Conservation (phyloP, 495 filamentous ascomycete species). For the Aspergillus mulundensis region DNA sequence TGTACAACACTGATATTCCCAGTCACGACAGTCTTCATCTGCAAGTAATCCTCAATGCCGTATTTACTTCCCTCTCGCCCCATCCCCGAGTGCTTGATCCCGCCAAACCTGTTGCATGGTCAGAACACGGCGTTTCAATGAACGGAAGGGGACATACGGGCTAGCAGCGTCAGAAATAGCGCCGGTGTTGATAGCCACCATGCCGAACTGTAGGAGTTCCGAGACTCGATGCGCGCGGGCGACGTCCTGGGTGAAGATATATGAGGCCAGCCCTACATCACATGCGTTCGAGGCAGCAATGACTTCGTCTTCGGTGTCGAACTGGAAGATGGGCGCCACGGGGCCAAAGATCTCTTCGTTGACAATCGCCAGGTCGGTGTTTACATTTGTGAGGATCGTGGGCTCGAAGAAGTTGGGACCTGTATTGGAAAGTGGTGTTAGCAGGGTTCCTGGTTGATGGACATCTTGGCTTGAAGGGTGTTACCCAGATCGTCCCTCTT, state of each 20-base stretch:
- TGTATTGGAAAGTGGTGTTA: too few relatives aligned
- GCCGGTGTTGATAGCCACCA: conserved; percentile 35
- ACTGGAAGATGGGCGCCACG: conserved; percentile 21
- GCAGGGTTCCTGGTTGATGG: conserved; percentile 47
- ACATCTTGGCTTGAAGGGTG: too few relatives aligned
- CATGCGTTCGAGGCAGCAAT: conserved; percentile 24
- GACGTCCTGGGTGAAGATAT: conserved; percentile 28
- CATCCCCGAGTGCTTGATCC: neutral
- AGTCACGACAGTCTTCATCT: neutral
- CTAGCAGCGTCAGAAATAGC: neutral
- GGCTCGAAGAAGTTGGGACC: conserved; percentile 60
- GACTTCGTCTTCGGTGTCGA: conserved; percentile 27
- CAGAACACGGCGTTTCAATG: neutral
- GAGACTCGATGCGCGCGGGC: conserved; percentile 20
- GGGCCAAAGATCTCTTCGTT: conserved; percentile 33
- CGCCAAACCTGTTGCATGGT: neutral
- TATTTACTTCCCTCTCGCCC: neutral
- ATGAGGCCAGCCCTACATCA: conserved; percentile 29
- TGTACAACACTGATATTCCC: too few relatives aligned
- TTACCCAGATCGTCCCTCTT: too few relatives aligned
- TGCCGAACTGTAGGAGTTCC: conserved; percentile 22
- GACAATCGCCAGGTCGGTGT: conserved; percentile 33
- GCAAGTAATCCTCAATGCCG: neutral
- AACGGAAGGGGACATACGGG: neutral
- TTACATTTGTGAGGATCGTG: conserved; percentile 65